Percentiles rank a stretch among this genome's conserved stretches.
Conservation (phyloP, 2,329 filamentous ascomycete species). For the Penicillium sp. region DNA sequence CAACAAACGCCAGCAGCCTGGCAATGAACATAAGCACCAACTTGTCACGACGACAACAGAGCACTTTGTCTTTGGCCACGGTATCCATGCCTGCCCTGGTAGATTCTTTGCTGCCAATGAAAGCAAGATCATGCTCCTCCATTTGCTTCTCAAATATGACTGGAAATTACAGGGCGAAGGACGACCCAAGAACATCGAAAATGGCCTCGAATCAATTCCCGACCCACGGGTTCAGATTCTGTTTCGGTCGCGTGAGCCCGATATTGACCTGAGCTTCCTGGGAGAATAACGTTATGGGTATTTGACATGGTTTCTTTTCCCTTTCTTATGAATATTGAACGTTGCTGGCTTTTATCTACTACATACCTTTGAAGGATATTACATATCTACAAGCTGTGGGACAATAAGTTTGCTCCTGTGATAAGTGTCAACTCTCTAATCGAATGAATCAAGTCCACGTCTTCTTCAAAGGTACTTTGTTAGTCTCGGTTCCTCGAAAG, state of each 20-base stretch:
- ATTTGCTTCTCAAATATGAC: constrained; percentile 56
- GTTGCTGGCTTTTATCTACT: neutral
- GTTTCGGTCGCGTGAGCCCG: constrained; percentile 26
- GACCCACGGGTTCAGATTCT: constrained; percentile 30
- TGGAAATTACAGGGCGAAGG: constrained; percentile 43
- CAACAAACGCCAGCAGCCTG: constrained; percentile 30
- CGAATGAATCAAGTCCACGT: neutral
- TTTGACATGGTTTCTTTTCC: neutral
- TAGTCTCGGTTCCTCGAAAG: neutral
- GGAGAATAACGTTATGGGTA: constrained; percentile 13
- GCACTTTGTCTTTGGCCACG: constrained; percentile 40
- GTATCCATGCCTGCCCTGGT: constrained; percentile 47
- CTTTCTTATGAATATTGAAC: neutral
- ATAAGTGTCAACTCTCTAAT: neutral
- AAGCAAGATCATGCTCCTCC: constrained; percentile 55
- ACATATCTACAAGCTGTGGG: neutral
- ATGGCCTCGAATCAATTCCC: constrained; percentile 47
- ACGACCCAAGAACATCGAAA: constrained; percentile 45
- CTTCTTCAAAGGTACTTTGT: neutral
- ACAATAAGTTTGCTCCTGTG: neutral
- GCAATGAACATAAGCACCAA: constrained; percentile 32
- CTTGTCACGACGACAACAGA: constrained; percentile 32
- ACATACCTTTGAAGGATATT: neutral
- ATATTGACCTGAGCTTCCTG: constrained; percentile 25
- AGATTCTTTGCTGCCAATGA: constrained; percentile 59